Base-by-base conservation (phyloP, 257 asterid species). In the Nicotiana undulata region DNA sequence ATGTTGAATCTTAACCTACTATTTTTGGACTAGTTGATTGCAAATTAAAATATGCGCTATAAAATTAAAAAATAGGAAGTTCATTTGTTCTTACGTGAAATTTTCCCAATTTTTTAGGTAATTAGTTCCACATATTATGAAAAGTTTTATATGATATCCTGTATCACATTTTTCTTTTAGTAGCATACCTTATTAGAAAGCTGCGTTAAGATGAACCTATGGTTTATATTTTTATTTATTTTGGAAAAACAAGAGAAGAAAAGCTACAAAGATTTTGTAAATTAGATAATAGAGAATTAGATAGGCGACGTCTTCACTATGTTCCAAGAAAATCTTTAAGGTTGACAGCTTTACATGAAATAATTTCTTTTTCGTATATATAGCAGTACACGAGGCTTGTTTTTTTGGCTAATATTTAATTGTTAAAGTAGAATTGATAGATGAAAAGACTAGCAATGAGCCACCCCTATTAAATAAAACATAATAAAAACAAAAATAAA, bases 401-500 rank as follows among this genome's bases (percentile, higher is more conserved):
- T 74, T 18, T 40, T 81, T 5, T 75, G 80, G 79, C 68, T 81
- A 9, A 68, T 68, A 20, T 40, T 68, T 68, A 68, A 40, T 2
- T n/a, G 31, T 68, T 40, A 9, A 83, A 84, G 82, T 61, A 60
- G 66, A 81, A 80, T 40, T 80, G 84, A 74, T 51, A 80, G 85
- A 82, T 70, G 82, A 75, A 11, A 80, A 56, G 79, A 81, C 84
- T 85, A 83, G 85, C 58, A 79, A 76, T 59, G 18, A 74, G 74
- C 17, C 13, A 61, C 49, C 58, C 46, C 34, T 1, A 61, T 9
- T 9, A 81, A 82, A 66, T 80, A 80, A 64, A 68, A 81, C 28
- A 75, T n/a, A 76, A 76, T 83, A 49, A 80, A 83, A 86, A 87
- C 90, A 85, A 85, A 86, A 87, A 78, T 70, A 7, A 84, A 86